Evolutionary conservation across 2,329 filamentous ascomycete species (phyloP).

Genomic region (Ceratocystis harringtonii): DNA sequence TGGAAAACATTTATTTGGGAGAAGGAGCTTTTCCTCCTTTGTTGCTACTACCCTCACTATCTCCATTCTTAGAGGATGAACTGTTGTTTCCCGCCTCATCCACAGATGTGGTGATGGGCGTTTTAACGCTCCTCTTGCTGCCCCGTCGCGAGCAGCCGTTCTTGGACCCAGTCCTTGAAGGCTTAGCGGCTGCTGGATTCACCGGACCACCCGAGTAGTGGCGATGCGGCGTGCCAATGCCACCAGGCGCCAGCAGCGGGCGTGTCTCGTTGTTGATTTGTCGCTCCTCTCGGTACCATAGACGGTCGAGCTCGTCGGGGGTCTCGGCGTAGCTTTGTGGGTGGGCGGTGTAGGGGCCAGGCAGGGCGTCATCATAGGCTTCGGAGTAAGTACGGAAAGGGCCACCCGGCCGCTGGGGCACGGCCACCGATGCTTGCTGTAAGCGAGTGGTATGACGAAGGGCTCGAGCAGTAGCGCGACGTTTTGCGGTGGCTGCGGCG

Average conservation of each 20-base stretch:
- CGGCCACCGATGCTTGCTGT: conserved; percentile 16
- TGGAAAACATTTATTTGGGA: neutral
- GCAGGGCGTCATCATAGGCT: conserved; percentile 36
- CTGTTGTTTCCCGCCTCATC: neutral
- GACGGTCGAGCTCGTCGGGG: conserved; percentile 36
- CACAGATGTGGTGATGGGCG: neutral
- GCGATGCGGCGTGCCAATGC: conserved; percentile 32
- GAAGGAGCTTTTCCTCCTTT: neutral
- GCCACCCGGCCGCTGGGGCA: conserved; percentile 25
- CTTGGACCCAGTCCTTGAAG: neutral
- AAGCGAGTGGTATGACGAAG: conserved; percentile 19
- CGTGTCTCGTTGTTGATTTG: conserved; percentile 37
- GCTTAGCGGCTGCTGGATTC: neutral
- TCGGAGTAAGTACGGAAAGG: conserved; percentile 34
- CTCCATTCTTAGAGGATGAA: neutral
- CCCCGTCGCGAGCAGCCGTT: neutral
- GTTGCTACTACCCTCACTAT: neutral
- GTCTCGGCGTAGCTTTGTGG: conserved; percentile 38
- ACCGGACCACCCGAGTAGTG: neutral
- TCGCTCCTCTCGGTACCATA: conserved; percentile 36
- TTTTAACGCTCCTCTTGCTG: conserved; percentile 1
- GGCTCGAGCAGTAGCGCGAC: conserved; percentile 23
- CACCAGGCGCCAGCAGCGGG: conserved; percentile 35
- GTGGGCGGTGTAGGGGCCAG: conserved; percentile 37
- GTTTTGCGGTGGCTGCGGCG: conserved; percentile 20